These are phyloP conservation scores for Globisporangium irregulare DNA, from an alignment of 352 stramenopile species.

Conservation along the genomic window DNA sequence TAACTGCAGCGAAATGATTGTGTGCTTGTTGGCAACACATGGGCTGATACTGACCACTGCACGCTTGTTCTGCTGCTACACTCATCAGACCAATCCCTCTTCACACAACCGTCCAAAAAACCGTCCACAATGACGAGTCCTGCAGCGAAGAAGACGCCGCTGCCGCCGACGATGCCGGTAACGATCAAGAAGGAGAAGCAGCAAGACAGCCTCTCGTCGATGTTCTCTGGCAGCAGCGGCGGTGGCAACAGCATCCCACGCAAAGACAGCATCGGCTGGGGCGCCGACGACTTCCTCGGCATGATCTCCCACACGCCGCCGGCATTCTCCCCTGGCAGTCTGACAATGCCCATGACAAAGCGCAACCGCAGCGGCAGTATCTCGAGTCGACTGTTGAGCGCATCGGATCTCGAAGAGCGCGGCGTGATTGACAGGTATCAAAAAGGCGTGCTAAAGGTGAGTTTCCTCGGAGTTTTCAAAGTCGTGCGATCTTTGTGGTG, in stretches of 20 bases:
- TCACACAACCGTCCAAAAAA: background rate
- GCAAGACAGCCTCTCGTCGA: conserved; percentile 23
- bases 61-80: background rate
- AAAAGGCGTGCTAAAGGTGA: conserved; percentile 88
- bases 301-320: conserved; percentile 90
- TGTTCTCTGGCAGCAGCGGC: conserved; percentile 27
- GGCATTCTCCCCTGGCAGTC: conserved; percentile 88
- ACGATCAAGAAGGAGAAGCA: conserved; percentile 70
- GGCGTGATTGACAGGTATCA: conserved; percentile 89
- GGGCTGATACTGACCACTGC: background rate
- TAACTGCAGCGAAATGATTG: background rate
- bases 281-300: conserved; percentile 79
- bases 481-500: background rate
- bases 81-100: background rate
- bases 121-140: conserved; percentile 21
- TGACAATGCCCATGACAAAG: conserved; percentile 89
- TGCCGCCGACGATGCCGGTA: conserved; percentile 65
- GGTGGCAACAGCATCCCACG: conserved; percentile 40
- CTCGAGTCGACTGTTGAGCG: conserved; percentile 82
- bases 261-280: conserved; percentile 84
- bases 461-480: background rate
- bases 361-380: conserved; percentile 79
- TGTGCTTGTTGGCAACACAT: background rate
- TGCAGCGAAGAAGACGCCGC: conserved; percentile 33
- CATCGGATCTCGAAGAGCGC: conserved; percentile 87